A percentile compares a stretch with the other conserved stretches of the same genome.
Conservation (phyloP, 2,329 filamentous ascomycete genomes). For the Hypomyces rosellus region DNA sequence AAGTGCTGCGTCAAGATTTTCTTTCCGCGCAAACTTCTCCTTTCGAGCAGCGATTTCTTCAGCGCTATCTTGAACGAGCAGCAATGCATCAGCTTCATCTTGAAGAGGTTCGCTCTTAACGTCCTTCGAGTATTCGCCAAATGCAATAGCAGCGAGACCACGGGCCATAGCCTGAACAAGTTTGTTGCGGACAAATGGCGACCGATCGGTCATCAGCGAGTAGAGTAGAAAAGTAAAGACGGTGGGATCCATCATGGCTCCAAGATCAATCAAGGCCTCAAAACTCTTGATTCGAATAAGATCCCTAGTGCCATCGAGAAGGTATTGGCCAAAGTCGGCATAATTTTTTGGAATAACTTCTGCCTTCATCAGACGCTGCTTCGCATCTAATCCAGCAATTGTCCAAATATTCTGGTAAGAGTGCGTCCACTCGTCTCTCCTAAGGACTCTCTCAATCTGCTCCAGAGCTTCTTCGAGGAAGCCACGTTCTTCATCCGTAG, state of each 20-base stretch:
- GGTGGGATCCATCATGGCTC: constrained; percentile 47
- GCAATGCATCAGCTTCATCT: constrained; percentile 31
- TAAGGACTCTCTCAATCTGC: constrained; percentile 60
- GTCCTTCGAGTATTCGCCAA: constrained; percentile 51
- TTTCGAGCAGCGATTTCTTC: constrained; percentile 51
- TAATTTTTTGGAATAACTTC: constrained; percentile 50
- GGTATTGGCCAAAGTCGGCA: constrained; percentile 55
- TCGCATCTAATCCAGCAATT: constrained; percentile 54
- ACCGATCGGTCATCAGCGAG: constrained; percentile 54
- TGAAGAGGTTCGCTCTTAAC: constrained; percentile 32
- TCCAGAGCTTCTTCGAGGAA: constrained; percentile 50
- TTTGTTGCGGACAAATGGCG: constrained; percentile 55
- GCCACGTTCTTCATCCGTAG: constrained; percentile 38
- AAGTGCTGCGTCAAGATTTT: constrained; percentile 53
- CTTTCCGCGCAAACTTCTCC: constrained; percentile 58
- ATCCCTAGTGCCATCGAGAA: constrained; percentile 58
- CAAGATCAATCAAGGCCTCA: constrained; percentile 58
- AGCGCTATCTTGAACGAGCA: constrained; percentile 38
- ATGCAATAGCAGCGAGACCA: constrained; percentile 57
- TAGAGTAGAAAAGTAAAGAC: constrained; percentile 53
- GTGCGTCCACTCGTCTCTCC: constrained; percentile 62
- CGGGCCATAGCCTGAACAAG: constrained; percentile 54
- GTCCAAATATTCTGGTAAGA: constrained; percentile 65
- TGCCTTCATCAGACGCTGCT: constrained; percentile 57
- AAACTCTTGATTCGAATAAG: constrained; percentile 60